A percentile compares a stretch with the other conserved stretches of the same genome.
phyloP scores from a whole-genome alignment of 2,329 filamentous ascomycete genomes.

The Ophiocordyceps unilateralis region DNA sequence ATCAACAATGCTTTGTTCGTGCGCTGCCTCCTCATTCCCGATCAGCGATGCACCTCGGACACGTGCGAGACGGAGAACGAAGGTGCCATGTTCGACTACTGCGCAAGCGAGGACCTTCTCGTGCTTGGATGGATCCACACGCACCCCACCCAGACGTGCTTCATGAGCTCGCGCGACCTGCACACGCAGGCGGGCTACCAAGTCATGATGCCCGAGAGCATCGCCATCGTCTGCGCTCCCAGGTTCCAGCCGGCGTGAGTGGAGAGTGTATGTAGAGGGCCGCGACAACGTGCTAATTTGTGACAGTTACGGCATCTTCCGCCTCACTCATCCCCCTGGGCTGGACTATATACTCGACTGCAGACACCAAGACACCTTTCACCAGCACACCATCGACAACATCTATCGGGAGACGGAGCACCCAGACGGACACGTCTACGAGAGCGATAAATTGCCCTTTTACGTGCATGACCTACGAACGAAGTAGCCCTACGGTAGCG shows the following conservation, averaged over 20 bases:
- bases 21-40: slow-evolving; percentile 71
- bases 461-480: slow-evolving; percentile 34
- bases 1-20: slow-evolving; percentile 92
- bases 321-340: slow-evolving; percentile 83
- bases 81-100: slow-evolving; percentile 71
- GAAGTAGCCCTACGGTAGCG: not conserved
- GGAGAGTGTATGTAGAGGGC: too few relatives aligned
- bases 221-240: slow-evolving; percentile 92
- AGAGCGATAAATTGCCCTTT: slow-evolving; percentile 47
- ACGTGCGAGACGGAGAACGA: slow-evolving; percentile 93
- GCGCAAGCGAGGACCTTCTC: slow-evolving; percentile 66
- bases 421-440: slow-evolving; percentile 51
- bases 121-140: slow-evolving; percentile 97
- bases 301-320: slow-evolving; percentile 70
- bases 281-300: not conserved
- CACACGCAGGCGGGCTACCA: slow-evolving; percentile 93
- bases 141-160: slow-evolving; percentile 90
- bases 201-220: slow-evolving; percentile 88
- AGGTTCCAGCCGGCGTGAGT: slow-evolving; percentile 58
- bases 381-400: slow-evolving; percentile 50
- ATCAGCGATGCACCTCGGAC: slow-evolving; percentile 77
- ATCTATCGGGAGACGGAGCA: slow-evolving; percentile 61
- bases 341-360: slow-evolving; percentile 73
- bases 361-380: slow-evolving; percentile 63
- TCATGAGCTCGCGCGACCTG: slow-evolving; percentile 87